Evolutionary conservation across 2,329 filamentous ascomycete species (phyloP), one percentile per base, ranked within the genome.

Genomic region (Talaromyces rugulosus): DNA sequence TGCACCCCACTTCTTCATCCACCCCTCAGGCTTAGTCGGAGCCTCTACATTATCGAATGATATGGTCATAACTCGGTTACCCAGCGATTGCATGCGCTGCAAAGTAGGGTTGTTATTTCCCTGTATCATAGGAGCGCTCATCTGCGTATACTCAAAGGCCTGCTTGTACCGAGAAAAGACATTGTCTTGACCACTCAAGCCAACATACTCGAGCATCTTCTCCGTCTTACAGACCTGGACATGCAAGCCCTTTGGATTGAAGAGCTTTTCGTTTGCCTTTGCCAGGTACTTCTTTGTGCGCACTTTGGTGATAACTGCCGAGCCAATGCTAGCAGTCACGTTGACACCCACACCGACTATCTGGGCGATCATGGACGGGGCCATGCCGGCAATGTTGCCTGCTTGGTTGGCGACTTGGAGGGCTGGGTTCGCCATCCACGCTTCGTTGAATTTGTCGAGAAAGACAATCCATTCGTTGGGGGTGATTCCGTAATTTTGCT

Each of bases 391-490:
- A 7, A 66, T 57, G 16, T 69, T 60, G 3, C 70, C 68, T 2
- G 67, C 65, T 4, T 70, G 28, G 33, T 69, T 63, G 14, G 73
- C 36, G 12, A 70, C 62, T 55, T 70, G 67, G 3, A 73, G 59
- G 11, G 70, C 71, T 12, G 75, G 71, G 54, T 80, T 78, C 1
- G 87, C 86, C 11, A 87, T 86, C 2, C 82, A 85, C 42, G 81
- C 80, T 1, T 86, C 82, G 60, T 78, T 78, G 8, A 78, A 68
- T 27, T 68, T 68, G 65, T 78, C 75, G 62, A 78, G 68, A 63
- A 75, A 76, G 16, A 69, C 63, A 8, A 77, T 59, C 51, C 74
- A 68, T 68, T 65, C 62, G 9, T 62, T 27, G 2, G 36, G 28
- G 36, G 51, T 12, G 58, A 66, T 65, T 9, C 53, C 56, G 23